Percentiles rank a stretch among this genome's conserved stretches.
These are phyloP conservation scores for Anethum foeniculum DNA, from an alignment of 140 eudicot species.

Conservation along the genomic window DNA sequence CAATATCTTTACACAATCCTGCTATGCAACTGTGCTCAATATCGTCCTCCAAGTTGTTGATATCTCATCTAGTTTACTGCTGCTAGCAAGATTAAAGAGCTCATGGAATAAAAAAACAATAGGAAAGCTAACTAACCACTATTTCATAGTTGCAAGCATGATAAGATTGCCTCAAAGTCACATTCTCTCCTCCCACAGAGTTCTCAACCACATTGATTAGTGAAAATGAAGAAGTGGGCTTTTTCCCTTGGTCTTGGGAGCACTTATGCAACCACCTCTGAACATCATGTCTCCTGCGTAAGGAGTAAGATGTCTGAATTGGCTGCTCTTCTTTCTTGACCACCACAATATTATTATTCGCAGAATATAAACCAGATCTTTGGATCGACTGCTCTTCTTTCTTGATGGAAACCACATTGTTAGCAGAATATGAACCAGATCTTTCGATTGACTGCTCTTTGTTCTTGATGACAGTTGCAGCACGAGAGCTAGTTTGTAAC, in stretches of 20 bases:
- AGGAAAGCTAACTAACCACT: conserved; percentile 9
- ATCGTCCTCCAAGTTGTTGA: neutral
- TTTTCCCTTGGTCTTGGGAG: conserved; percentile 5
- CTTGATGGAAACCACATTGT: neutral
- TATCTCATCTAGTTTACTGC: neutral
- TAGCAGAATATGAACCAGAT: neutral
- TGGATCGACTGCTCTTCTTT: conserved; percentile 1
- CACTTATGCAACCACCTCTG: conserved; percentile 19
- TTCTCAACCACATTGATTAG: conserved; percentile 11
- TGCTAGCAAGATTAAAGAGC: neutral
- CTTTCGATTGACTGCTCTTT: conserved; percentile 4
- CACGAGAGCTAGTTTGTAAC: conserved; percentile 1
- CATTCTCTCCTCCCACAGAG: conserved; percentile 13
- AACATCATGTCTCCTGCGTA: conserved; percentile 19
- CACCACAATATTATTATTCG: neutral
- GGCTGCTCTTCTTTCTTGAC: conserved; percentile 9
- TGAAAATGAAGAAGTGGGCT: conserved; percentile 2
- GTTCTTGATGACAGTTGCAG: neutral
- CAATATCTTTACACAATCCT: neutral
- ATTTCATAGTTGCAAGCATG: conserved; percentile 11
- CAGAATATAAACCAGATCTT: neutral
- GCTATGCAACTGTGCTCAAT: neutral
- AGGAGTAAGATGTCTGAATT: conserved; percentile 7
- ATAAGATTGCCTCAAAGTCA: conserved; percentile 15
- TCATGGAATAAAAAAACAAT: neutral